Evolutionary conservation across 139 green algal species (phyloP).

Genomic region (Chlorella sp.): DNA sequence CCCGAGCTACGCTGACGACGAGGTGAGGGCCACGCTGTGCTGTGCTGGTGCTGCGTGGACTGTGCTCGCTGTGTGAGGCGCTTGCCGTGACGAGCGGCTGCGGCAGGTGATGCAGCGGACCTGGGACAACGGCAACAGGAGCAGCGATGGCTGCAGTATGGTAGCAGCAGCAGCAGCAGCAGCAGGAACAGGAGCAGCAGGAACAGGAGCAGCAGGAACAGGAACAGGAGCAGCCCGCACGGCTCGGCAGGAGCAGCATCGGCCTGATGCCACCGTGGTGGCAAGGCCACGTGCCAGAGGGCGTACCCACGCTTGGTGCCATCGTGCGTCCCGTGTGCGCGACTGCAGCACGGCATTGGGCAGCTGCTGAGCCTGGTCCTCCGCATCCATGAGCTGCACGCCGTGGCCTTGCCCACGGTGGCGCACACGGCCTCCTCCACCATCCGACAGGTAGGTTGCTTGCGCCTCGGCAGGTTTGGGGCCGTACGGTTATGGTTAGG

Average conservation of each 20-base stretch:
- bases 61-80: no score
- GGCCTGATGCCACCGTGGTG: no score
- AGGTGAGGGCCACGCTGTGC: constrained; percentile 10
- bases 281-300: no score
- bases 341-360: constrained; percentile 40
- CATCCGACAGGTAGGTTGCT: constrained; percentile 52
- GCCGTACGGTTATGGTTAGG: no score
- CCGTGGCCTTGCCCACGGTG: constrained; percentile 52
- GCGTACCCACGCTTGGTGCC: no score
- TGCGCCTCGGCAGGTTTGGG: no score
- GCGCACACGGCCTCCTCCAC: constrained; percentile 68
- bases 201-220: not conserved
- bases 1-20: constrained; percentile 15
- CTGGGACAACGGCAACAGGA: not conserved
- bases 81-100: no score
- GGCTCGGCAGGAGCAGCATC: not conserved
- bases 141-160: not conserved
- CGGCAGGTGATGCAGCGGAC: no score
- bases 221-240: not conserved
- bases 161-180: constrained; percentile 1
- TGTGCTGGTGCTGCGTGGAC: no score
- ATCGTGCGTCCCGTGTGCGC: no score
- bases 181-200: not conserved
- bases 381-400: constrained; percentile 31
- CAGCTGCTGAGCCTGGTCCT: constrained; percentile 61